Percentiles rank a stretch among this genome's conserved stretches.
phyloP scores from a whole-genome alignment of 495 filamentous ascomycete genomes.

The Xylaria grammica region DNA sequence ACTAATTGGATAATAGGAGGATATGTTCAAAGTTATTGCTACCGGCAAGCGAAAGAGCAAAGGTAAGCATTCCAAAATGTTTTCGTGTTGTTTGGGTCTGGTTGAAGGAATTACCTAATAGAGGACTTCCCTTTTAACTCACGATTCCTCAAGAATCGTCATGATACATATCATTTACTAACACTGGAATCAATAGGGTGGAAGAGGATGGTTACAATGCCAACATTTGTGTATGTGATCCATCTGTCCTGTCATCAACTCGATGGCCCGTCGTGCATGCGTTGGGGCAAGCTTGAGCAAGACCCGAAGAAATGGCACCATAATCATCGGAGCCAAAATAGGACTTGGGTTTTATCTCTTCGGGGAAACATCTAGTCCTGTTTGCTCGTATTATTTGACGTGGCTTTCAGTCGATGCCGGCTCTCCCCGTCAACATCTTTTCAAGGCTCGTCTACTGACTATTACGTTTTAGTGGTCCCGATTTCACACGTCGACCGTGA shows the following conservation, averaged over 20 bases:
- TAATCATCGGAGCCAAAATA: neutral
- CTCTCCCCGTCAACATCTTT: neutral
- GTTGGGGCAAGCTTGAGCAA: neutral
- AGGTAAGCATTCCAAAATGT: conserved; percentile 37
- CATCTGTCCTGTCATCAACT: neutral
- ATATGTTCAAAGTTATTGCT: conserved; percentile 98
- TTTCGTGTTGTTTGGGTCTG: neutral
- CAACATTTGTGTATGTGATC: conserved; percentile 56
- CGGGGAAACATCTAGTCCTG: neutral
- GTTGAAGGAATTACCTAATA: neutral
- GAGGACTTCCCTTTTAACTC: neutral
- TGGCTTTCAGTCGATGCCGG: neutral
- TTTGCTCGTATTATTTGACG: neutral
- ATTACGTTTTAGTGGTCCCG: conserved; percentile 58
- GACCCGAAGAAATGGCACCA: neutral
- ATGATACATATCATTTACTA: neutral
- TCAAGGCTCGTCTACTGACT: neutral
- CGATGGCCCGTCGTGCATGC: neutral
- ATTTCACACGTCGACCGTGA: conserved; percentile 82
- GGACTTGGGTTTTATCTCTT: neutral
- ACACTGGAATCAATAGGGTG: conserved; percentile 52
- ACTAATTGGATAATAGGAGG: conserved; percentile 64
- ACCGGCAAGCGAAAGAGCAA: conserved; percentile 61
- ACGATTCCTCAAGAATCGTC: neutral
- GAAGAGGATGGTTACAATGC: conserved; percentile 92